A percentile compares a stretch with the other conserved stretches of the same genome.
Evolutionary conservation across 768 basidiomycete species (phyloP).

Genomic region (Kwoniella mangroviensis): DNA sequence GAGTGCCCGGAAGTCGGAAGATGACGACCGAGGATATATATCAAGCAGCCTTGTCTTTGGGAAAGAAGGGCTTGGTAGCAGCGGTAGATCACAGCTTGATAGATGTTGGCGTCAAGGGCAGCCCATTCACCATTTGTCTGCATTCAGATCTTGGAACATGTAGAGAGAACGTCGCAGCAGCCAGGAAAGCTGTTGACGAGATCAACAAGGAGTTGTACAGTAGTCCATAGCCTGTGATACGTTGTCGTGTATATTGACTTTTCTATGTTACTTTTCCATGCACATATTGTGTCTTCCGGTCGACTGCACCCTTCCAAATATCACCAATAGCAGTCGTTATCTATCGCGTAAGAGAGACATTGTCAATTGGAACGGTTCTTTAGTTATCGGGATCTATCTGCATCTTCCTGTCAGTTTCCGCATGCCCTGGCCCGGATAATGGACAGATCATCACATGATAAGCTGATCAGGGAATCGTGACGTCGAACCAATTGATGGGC

Average conservation of each 20-base stretch:
- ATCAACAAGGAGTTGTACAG: constrained; percentile 60
- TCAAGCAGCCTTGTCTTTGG: constrained; percentile 24
- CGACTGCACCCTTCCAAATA: no score
- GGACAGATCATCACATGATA: constrained; percentile 3
- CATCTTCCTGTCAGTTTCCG: constrained; percentile 1
- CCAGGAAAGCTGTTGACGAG: constrained; percentile 66
- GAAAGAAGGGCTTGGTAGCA: constrained; percentile 27
- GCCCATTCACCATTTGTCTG: constrained; percentile 65
- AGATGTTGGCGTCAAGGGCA: constrained; percentile 59
- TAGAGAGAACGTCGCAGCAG: constrained; percentile 61
- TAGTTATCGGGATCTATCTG: background rate
- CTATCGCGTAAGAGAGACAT: background rate
- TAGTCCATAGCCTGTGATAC: background rate
- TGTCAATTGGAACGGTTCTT: background rate
- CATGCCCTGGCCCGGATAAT: background rate
- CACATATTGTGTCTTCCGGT: no score
- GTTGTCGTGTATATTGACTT: constrained; percentile 4
- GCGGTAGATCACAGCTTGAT: constrained; percentile 32
- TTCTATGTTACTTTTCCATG: background rate
- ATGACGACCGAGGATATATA: constrained; percentile 38
- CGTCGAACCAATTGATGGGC: background rate
- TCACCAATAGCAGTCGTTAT: no score
- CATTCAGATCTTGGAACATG: constrained; percentile 19
- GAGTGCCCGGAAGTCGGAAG: constrained; percentile 38
- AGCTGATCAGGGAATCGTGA: background rate